phyloP scores from a whole-genome alignment of 352 stramenopile species.

The Phytophthora pini region DNA sequence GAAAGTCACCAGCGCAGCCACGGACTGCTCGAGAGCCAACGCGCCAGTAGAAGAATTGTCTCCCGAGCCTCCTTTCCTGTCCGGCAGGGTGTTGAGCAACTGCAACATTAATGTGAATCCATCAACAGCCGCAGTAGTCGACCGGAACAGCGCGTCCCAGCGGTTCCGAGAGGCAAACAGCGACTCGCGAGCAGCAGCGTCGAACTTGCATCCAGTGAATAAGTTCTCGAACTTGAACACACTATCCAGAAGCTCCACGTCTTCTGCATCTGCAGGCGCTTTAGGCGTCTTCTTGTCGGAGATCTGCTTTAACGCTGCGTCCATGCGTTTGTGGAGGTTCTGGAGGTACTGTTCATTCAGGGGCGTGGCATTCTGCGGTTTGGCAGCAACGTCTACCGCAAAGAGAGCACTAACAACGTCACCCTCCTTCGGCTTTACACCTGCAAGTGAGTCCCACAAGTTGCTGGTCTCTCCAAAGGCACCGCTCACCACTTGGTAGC shows the following conservation, averaged over 20 bases:
- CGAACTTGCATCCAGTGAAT: conserved; percentile 50
- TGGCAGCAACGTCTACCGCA: conserved; percentile 20
- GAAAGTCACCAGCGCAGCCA: conserved; percentile 41
- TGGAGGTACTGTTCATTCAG: conserved; percentile 57
- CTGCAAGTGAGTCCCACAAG: conserved; percentile 45
- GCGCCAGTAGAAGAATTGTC: conserved; percentile 35
- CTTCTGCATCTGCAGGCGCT: conserved; percentile 40
- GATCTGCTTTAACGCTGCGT: conserved; percentile 41
- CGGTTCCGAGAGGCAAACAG: conserved; percentile 52
- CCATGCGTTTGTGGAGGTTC: conserved; percentile 41
- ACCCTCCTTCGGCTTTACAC: conserved; percentile 32
- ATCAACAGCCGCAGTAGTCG: conserved; percentile 53
- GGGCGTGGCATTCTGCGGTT: conserved; percentile 28
- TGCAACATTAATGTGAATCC: conserved; percentile 62
- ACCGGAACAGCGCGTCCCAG: conserved; percentile 50
- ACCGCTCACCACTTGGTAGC: conserved; percentile 31
- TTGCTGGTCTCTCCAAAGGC: conserved; percentile 25
- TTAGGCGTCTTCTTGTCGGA: conserved; percentile 35
- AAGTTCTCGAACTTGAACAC: conserved; percentile 62
- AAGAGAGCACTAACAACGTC: conserved; percentile 39
- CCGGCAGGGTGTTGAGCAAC: conserved; percentile 53
- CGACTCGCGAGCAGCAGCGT: conserved; percentile 32
- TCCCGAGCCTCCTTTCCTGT: conserved; percentile 36
- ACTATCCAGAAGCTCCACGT: conserved; percentile 51
- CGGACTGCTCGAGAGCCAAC: conserved; percentile 52